Conservation (phyloP, 306 rosid species). For the Abrus pulchellus region DNA sequence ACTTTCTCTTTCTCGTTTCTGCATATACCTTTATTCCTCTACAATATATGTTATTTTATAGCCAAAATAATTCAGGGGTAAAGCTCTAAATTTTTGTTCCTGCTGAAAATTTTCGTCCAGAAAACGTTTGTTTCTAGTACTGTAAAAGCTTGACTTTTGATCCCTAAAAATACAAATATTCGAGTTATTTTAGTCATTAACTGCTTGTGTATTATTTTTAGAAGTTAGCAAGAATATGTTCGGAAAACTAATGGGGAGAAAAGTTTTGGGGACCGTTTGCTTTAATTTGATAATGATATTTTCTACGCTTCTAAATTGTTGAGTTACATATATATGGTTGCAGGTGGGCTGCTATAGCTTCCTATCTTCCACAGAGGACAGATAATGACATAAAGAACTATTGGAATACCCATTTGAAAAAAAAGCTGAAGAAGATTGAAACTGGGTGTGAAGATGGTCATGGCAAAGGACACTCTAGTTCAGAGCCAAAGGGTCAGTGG, state of each 20-base stretch:
- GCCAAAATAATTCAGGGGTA: not conserved
- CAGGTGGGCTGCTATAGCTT: conserved; percentile 89
- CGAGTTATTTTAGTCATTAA: too few species aligned
- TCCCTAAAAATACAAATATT: not conserved
- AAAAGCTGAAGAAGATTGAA: conserved; percentile 57
- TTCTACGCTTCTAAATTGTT: not conserved
- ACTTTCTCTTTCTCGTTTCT: not conserved
- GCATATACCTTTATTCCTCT: not conserved
- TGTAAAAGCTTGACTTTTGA: not conserved
- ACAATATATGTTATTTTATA: not conserved
- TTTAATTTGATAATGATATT: not conserved
- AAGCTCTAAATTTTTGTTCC: too few species aligned
- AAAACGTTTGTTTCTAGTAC: not conserved
- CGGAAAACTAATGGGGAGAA: too few species aligned
- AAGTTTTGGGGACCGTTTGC: not conserved
- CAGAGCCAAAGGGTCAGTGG: conserved; percentile 84
- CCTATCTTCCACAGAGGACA: conserved; percentile 76
- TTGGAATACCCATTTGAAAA: conserved; percentile 76
- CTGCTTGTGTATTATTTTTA: too few species aligned
- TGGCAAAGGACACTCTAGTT: conserved; percentile 40
- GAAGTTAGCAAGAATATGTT: too few species aligned
- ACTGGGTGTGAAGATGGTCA: conserved; percentile 10
- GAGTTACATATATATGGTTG: not conserved
- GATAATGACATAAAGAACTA: conserved; percentile 76
- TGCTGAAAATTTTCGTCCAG: not conserved